These are phyloP conservation scores for Tricholoma bakamatsutake DNA, from an alignment of 768 basidiomycete genomes.

Conservation along the genomic window DNA sequence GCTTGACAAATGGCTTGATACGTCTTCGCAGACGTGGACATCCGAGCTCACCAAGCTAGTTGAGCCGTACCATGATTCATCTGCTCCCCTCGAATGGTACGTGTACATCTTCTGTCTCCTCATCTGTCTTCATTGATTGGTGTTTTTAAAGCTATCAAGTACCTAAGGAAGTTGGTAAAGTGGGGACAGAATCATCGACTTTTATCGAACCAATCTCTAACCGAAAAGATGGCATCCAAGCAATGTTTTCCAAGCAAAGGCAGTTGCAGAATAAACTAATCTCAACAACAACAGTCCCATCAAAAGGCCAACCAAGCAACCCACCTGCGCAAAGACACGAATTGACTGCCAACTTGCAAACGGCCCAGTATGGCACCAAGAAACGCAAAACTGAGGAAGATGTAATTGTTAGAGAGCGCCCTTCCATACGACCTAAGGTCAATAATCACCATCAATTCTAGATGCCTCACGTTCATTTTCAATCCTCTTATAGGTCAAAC, in stretches of 20 bases:
- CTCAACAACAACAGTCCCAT: neutral
- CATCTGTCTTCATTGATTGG: neutral
- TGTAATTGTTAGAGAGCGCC: neutral
- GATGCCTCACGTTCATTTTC: neutral
- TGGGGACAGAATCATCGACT: slow-evolving; percentile 74
- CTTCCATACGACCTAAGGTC: slow-evolving; percentile 1
- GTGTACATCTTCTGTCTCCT: slow-evolving; percentile 13
- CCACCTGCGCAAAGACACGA: neutral
- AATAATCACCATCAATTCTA: neutral
- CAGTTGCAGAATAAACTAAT: slow-evolving; percentile 1
- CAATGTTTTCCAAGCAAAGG: slow-evolving; percentile 70
- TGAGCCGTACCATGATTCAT: slow-evolving; percentile 47
- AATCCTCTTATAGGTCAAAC: neutral
- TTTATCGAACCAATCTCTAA: slow-evolving; percentile 77
- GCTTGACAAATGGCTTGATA: slow-evolving; percentile 75
- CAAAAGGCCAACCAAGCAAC: slow-evolving; percentile 5
- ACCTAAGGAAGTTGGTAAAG: slow-evolving; percentile 86
- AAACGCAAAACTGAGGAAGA: neutral
- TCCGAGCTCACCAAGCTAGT: slow-evolving; percentile 53
- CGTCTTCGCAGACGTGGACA: slow-evolving; percentile 60
- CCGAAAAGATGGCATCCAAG: slow-evolving; percentile 82
- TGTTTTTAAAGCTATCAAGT: slow-evolving; percentile 65
- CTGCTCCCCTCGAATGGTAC: slow-evolving; percentile 62
- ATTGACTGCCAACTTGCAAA: neutral
- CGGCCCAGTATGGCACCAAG: neutral